Evolutionary conservation across 2,329 filamentous ascomycete genomes (phyloP).

Genomic region (Xylariomycetidae sp.): DNA sequence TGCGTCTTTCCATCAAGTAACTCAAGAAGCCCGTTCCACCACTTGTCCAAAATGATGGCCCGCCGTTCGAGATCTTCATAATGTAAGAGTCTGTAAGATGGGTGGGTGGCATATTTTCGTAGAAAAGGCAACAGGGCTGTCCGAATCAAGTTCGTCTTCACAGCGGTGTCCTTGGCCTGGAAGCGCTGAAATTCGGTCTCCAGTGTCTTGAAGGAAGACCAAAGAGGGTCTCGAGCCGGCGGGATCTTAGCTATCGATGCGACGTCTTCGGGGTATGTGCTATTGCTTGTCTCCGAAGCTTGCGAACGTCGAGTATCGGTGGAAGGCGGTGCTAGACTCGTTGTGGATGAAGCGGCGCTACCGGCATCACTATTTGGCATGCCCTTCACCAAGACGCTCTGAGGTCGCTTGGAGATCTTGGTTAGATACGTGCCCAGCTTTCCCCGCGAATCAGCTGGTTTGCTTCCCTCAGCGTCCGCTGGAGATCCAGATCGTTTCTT

Average conservation of each 20-base stretch:
- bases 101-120: conserved; percentile 61
- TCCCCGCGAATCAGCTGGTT: conserved; percentile 31
- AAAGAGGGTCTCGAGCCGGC: conserved; percentile 45
- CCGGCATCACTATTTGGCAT: conserved; percentile 25
- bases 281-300: conserved; percentile 27
- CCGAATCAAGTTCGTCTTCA: conserved; percentile 74
- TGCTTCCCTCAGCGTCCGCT: conserved; percentile 24
- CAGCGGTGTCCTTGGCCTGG: conserved; percentile 63
- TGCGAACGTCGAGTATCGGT: conserved; percentile 29
- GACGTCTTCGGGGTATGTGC: conserved; percentile 25
- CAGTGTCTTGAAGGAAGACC: conserved; percentile 50
- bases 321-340: conserved; percentile 39
- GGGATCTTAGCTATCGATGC: conserved; percentile 9
- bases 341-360: conserved; percentile 43
- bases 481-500: conserved; percentile 27
- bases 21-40: conserved; percentile 82
- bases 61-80: conserved; percentile 80
- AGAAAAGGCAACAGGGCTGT: conserved; percentile 72
- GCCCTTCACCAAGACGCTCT: conserved; percentile 36
- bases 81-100: conserved; percentile 59
- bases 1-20: conserved; percentile 63
- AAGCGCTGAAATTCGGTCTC: conserved; percentile 53
- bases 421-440: conserved; percentile 38
- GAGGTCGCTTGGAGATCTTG: conserved; percentile 46
- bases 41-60: conserved; percentile 76